Percentiles rank a stretch among this genome's conserved stretches.
Evolutionary conservation across 1,284 basidiomycete genomes (phyloP).

Genomic region (Irpex lacteus): DNA sequence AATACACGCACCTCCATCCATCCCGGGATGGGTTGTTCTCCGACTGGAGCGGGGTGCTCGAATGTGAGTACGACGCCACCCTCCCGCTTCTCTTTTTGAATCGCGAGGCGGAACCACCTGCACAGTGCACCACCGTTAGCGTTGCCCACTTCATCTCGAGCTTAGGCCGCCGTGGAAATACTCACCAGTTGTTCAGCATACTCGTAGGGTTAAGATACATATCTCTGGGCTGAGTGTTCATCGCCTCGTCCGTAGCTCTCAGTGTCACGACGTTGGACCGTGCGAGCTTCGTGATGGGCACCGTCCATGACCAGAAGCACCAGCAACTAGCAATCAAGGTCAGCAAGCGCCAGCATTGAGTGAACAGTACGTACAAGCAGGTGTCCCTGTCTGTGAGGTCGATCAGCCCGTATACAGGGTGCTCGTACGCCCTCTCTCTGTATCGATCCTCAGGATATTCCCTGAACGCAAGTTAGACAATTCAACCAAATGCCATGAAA

Average conservation of each 20-base stretch:
- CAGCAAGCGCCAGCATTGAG: background rate
- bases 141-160: background rate
- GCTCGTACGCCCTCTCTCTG: slow-evolving; percentile 31
- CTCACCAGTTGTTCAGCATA: slow-evolving; percentile 60
- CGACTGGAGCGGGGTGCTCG: slow-evolving; percentile 62
- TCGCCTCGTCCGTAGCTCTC: slow-evolving; percentile 52
- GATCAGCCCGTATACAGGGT: slow-evolving; percentile 34
- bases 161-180: background rate
- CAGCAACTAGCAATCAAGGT: slow-evolving; percentile 43
- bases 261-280: slow-evolving; percentile 43
- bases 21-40: slow-evolving; percentile 43
- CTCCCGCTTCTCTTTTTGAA: slow-evolving; percentile 37
- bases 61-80: slow-evolving; percentile 58
- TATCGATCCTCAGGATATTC: slow-evolving; percentile 56
- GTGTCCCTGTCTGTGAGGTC: slow-evolving; percentile 53
- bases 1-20: slow-evolving; percentile 52
- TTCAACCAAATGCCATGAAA: background rate
- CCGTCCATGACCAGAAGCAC: slow-evolving; percentile 60
- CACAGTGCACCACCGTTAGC: background rate
- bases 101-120: slow-evolving; percentile 60
- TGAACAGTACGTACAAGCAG: slow-evolving; percentile 36
- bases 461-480: slow-evolving; percentile 18
- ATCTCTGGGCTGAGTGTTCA: slow-evolving; percentile 23
- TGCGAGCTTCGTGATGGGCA: slow-evolving; percentile 36
- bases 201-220: slow-evolving; percentile 26